These are phyloP conservation scores for Penicillium alfredii DNA, from an alignment of 495 filamentous ascomycete genomes.

Conservation along the genomic window DNA sequence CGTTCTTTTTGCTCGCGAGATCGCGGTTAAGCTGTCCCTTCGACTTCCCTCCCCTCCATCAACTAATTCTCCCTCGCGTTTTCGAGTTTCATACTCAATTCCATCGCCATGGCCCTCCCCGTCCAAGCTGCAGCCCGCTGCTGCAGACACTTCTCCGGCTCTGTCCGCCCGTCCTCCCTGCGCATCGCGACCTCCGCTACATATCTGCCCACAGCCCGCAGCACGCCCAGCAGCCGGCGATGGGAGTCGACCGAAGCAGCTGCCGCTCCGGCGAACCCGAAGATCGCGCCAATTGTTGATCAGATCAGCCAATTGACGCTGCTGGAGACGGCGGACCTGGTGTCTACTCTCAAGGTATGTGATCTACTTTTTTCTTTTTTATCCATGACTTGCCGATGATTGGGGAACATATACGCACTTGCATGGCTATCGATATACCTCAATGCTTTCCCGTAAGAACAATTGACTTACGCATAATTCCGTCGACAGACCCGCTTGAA, in stretches of 20 bases:
- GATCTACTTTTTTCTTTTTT: background rate
- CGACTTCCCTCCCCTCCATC: slow-evolving; percentile 9
- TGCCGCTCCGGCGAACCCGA: slow-evolving; percentile 61
- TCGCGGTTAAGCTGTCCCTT: slow-evolving; percentile 17
- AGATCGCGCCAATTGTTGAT: slow-evolving; percentile 89
- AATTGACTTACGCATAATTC: too few species aligned
- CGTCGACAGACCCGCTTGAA: slow-evolving; percentile 83
- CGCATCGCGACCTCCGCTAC: slow-evolving; percentile 38
- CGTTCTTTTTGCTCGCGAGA: slow-evolving; percentile 17
- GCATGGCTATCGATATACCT: background rate
- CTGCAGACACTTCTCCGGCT: slow-evolving; percentile 42
- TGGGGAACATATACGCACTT: too few species aligned
- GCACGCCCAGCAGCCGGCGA: slow-evolving; percentile 37
- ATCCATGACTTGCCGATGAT: slow-evolving; percentile 5
- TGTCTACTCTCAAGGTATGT: slow-evolving; percentile 81
- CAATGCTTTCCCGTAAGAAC: too few species aligned
- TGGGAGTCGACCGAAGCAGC: slow-evolving; percentile 52
- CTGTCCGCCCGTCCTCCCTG: slow-evolving; percentile 41
- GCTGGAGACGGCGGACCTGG: slow-evolving; percentile 92
- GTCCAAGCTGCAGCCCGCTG: slow-evolving; percentile 40
- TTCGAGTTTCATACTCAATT: too few species aligned
- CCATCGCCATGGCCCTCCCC: slow-evolving; percentile 38
- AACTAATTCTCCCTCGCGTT: slow-evolving; percentile 3
- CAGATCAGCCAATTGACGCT: slow-evolving; percentile 97
- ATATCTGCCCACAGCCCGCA: slow-evolving; percentile 39